Evolutionary conservation across 495 filamentous ascomycete genomes (phyloP), one percentile per base, ranked within the genome.

Genomic region (Gamarada debralockiae): DNA sequence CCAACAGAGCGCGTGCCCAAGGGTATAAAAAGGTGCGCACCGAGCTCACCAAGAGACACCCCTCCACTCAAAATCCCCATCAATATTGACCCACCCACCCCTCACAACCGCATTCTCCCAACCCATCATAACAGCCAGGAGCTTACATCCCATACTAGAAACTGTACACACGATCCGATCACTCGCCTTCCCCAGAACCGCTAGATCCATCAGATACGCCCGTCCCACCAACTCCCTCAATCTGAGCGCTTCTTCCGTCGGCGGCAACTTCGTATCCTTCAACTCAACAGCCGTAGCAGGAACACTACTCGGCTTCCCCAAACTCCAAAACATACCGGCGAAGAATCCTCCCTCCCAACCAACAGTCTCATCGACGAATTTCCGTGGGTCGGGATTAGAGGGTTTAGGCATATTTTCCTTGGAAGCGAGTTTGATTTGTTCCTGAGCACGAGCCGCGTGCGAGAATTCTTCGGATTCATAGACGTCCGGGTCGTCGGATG

Each of bases 321-420:
- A 66, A 38, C 76, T 76, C 78, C 81, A 86, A 63, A 90, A 89
- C 67, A 88, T 79, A 54, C 75, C 73, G 20, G 73, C 69, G 65
- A 81, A 89, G 68, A 90, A 90, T 7, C 85, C 85, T 27, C 85
- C 85, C 60, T 88, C 85, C 85, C 85, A 89, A 22, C 85, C 85
- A 24, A 82, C 74, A 20, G 76, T 73, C 64, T 86, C 81, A 45
- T 86, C 83, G 33, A 83, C 71, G 65, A 80, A 85, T 52, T 77
- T 78, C 14, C 61, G 45, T 42, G 67, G 65, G 4, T 10, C 27
- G 27, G 10, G 27, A 10, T 29, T 29, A 3, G 62, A 59, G 40
- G 57, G 52, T 58, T 66, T 72, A 58, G 58, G 21, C 17, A 33
- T 34, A 29, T 29, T 4, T 10, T 29, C 10, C 60, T 83, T 86